Base-by-base conservation (phyloP, 179 eudicot genomes). In the Nepenthes alata region DNA sequence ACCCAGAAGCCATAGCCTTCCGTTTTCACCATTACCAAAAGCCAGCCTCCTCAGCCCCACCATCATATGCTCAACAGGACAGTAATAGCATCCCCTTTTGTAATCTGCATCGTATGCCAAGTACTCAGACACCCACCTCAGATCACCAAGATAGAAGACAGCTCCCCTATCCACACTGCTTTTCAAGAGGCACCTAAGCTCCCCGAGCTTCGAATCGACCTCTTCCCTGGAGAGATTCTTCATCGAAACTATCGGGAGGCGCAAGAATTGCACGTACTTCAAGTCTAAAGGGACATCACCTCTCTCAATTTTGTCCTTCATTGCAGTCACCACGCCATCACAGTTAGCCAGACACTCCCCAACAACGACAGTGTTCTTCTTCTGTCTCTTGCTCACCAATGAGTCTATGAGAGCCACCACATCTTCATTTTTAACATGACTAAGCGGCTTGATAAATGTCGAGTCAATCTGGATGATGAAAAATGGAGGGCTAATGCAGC, bases 231-330 rank as follows among this genome's bases (percentile, higher is more conserved):
- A n/a, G n/a, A n/a, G 54, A 44, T 72, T 69, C 54, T 70, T 63
- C 14, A 84, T 63, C 3, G 84, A 62, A 45, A 47, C 48, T 39
- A 81, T 57, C 35, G 83, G 79, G 9, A 84, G 65, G 59, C 68
- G 81, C 35, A 84, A 57, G 58, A 83, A 77, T 9, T 78, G 76
- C 37, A 81, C 77, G 47, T 70, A 60, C 58, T 59, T 76, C 57
- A 83, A 15, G 7, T 47, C 78, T 9, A 57, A 67, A 45, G 75
- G 82, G 37, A 81, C 82, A 48, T 67, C 74, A 6, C 84, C 82
- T 60, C 71, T 70, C 41, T 81, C 76, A 25, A 81, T 68, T 50
- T 65, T 77, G 2, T 81, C 76, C 62, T 79, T 81, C 15, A 79
- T 66, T 8, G 67, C 76, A 62, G 62, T 67, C 4, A 84, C 73